Base-by-base conservation (phyloP, 2,329 filamentous ascomycete genomes). In the Dichotomopilus funicola region DNA sequence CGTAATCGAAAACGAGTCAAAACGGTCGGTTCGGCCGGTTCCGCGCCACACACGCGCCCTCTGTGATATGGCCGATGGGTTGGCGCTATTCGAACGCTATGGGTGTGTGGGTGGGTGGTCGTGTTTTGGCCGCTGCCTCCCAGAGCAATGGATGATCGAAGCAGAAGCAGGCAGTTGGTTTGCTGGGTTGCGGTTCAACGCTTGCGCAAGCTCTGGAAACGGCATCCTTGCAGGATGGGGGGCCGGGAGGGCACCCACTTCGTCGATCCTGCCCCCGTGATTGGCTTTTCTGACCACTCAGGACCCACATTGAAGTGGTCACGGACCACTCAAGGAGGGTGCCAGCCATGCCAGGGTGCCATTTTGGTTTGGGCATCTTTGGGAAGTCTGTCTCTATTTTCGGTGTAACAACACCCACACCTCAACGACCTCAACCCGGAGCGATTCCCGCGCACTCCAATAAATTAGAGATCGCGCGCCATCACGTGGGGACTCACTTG, bases 241-340 rank as follows among this genome's bases (percentile, higher is more conserved):
- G 43, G 27, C 12, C 48, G 45, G 41, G 49, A 50, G 33, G 31
- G 46, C 37, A 49, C 37, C 56, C 49, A 37, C 42, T 45, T 37
- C 41, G 50, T 10, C 49, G 49, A 56, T 56, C 53, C 9, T 34
- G 38, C 34, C 33, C 53, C 52, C 49, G 27, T 60, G 53, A 58
- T 60, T 60, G 56, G 58, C 31, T 6, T 45, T 46, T 27, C 51
- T 48, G 51, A 45, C n/a, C 48, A 19, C 7, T 6, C 6, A 40
- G 41, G 27, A 35, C 27, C 54, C 50, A 36, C 50, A 46, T 11
- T n/a, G 27, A 51, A 35, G 1, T 60, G 58, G 44, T 60, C 58
- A 60, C 58, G 58, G 42, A 60, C 53, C 58, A 60, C 38, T 43
- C 47, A 34, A 38, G 9, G 48, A 54, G 58, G 58, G 51, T 55